A percentile compares a stretch with the other conserved stretches of the same genome.
Evolutionary conservation across 2,329 filamentous ascomycete genomes (phyloP).

Genomic region (Aspergillus calidoustus): DNA sequence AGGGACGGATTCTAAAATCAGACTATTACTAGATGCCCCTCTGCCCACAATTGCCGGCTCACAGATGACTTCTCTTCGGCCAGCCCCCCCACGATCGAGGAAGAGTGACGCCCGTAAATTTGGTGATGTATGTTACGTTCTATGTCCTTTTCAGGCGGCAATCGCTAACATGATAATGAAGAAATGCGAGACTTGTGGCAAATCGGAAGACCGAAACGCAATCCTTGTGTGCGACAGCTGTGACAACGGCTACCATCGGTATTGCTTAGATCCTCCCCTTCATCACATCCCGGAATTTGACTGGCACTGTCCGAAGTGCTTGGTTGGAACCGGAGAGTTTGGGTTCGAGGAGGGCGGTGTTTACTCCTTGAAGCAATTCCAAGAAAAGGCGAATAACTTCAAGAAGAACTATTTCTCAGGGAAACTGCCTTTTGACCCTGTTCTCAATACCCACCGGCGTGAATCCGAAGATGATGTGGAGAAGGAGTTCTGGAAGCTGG

Average conservation of each 20-base stretch:
- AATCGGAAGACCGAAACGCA: constrained; percentile 70
- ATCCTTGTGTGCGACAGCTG: constrained; percentile 89
- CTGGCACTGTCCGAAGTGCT: constrained; percentile 94
- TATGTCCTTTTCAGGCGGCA: no score
- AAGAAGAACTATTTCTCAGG: constrained; percentile 92
- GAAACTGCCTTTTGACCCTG: constrained; percentile 85
- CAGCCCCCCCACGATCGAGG: constrained; percentile 66
- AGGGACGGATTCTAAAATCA: background rate
- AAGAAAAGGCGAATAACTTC: constrained; percentile 93
- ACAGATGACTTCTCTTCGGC: constrained; percentile 93
- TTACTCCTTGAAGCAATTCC: constrained; percentile 94
- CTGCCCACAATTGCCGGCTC: constrained; percentile 87
- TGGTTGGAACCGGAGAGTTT: constrained; percentile 95
- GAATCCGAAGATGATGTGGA: constrained; percentile 96
- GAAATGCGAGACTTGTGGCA: constrained; percentile 87
- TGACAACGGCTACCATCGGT: constrained; percentile 83
- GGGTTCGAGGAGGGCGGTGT: constrained; percentile 96
- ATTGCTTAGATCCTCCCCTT: constrained; percentile 85
- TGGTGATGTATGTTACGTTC: constrained; percentile 56
- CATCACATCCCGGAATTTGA: constrained; percentile 78
- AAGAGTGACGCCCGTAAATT: constrained; percentile 60
- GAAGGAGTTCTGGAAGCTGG: constrained; percentile 93
- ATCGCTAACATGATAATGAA: constrained; percentile 45
- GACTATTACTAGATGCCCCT: constrained; percentile 48
- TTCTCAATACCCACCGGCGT: constrained; percentile 77